Evolutionary conservation across 495 filamentous ascomycete genomes (phyloP).

Genomic region (Trichocladium antarcticum): DNA sequence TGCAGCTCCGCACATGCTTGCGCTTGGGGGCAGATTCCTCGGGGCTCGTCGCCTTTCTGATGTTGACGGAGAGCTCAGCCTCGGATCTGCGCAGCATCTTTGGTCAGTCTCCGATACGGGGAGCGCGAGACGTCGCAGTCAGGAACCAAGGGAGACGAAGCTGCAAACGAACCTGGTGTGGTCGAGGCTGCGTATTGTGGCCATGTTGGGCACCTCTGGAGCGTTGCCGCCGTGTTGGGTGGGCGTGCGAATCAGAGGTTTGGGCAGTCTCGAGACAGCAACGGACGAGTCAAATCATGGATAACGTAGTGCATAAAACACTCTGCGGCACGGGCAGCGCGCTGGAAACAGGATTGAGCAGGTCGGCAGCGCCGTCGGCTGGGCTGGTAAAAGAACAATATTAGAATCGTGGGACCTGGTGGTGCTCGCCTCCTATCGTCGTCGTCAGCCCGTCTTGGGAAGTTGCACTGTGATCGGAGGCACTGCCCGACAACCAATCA

Average conservation of each 20-base stretch:
- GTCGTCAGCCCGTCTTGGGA: constrained; percentile 20
- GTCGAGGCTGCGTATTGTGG: constrained; percentile 38
- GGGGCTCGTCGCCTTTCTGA: constrained; percentile 89
- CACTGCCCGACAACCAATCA: constrained; percentile 2
- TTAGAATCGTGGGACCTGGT: constrained; percentile 2
- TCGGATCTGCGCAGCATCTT: constrained; percentile 55
- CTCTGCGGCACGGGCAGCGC: not conserved
- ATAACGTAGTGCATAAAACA: not conserved
- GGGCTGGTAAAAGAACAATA: not conserved
- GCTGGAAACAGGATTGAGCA: no score
- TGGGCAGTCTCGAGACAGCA: not conserved
- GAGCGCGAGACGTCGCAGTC: not conserved
- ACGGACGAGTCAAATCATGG: constrained; percentile 1
- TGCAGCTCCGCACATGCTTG: constrained; percentile 96
- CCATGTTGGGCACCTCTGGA: constrained; percentile 30
- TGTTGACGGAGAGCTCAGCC: constrained; percentile 86
- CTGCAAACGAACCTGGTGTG: constrained; percentile 33
- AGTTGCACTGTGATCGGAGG: constrained; percentile 6
- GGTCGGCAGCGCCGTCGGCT: no score
- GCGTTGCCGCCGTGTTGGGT: not conserved
- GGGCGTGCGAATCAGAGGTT: not conserved
- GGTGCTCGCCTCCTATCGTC: constrained; percentile 15
- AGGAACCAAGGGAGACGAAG: not conserved
- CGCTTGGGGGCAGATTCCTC: constrained; percentile 95
- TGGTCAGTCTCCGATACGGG: constrained; percentile 12